A percentile compares a stretch with the other conserved stretches of the same genome.
These are phyloP conservation scores for Firmiana major DNA, from an alignment of 345 rosid genomes.

Conservation along the genomic window DNA sequence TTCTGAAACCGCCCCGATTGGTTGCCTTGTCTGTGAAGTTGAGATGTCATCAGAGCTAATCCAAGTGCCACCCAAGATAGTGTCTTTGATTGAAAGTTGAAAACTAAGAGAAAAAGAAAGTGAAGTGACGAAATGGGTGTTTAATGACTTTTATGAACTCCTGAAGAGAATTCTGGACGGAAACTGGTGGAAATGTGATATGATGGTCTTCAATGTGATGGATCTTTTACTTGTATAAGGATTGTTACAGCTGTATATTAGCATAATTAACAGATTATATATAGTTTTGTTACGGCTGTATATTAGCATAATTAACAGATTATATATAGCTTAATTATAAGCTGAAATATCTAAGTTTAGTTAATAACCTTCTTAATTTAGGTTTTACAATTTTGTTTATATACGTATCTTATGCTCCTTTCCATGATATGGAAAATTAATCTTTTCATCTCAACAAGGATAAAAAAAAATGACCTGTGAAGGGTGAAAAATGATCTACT, in stretches of 20 bases:
- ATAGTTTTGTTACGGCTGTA: no score
- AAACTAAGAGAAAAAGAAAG: neutral
- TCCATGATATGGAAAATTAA: no score
- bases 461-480: neutral
- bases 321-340: no score
- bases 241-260: no score
- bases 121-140: neutral
- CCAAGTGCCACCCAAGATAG: neutral
- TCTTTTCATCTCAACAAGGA: no score
- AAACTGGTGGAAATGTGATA: neutral
- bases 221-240: neutral
- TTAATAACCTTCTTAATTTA: no score
- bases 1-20: neutral
- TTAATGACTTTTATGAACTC: neutral
- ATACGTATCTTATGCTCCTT: no score
- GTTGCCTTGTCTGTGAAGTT: neutral
- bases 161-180: neutral
- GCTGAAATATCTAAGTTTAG: no score
- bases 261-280: no score
- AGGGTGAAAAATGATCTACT: neutral
- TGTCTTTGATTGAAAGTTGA: neutral
- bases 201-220: neutral
- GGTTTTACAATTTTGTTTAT: no score
- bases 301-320: no score
- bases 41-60: neutral